A percentile compares a stretch with the other conserved stretches of the same genome.
These are phyloP conservation scores for Colletotrichum somersetense DNA, from an alignment of 2,329 filamentous ascomycete genomes.

Conservation along the genomic window DNA sequence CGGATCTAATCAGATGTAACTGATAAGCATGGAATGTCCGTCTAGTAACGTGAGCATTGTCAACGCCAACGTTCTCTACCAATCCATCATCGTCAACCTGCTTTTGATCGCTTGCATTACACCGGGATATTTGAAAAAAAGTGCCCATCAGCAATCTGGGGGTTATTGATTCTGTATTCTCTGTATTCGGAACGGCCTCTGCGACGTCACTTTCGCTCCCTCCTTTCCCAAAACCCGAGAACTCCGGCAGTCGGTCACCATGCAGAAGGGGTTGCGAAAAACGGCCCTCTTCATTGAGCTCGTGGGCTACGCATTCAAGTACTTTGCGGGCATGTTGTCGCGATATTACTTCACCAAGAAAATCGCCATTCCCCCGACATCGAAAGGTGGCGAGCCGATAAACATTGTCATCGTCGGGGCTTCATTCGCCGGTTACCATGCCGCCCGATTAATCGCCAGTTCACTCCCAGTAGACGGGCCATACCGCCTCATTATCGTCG, in stretches of 20 bases:
- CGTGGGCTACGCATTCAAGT: constrained; percentile 45
- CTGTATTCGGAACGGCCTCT: neutral
- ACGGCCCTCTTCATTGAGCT: constrained; percentile 48
- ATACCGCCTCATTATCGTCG: constrained; percentile 67
- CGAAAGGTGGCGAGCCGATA: constrained; percentile 45
- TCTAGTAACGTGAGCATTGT: neutral
- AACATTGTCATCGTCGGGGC: constrained; percentile 70
- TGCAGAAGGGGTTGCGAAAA: constrained; percentile 48
- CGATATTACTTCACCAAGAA: constrained; percentile 40
- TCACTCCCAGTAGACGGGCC: constrained; percentile 60
- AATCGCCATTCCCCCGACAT: constrained; percentile 27
- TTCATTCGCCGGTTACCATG: constrained; percentile 68
- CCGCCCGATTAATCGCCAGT: constrained; percentile 61
- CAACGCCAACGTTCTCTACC: neutral
- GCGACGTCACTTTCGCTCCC: neutral
- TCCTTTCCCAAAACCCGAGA: neutral
- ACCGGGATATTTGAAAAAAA: neutral
- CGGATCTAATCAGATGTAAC: constrained; percentile 52
- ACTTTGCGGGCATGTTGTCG: constrained; percentile 25
- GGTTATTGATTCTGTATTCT: too few relatives aligned
- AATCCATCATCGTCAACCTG: neutral
- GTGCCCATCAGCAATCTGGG: neutral
- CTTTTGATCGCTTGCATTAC: neutral
- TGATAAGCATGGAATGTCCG: constrained; percentile 46
- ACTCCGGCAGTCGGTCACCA: neutral